These are phyloP conservation scores for Gossypium anomalum DNA, from an alignment of 345 rosid genomes.

Conservation along the genomic window DNA sequence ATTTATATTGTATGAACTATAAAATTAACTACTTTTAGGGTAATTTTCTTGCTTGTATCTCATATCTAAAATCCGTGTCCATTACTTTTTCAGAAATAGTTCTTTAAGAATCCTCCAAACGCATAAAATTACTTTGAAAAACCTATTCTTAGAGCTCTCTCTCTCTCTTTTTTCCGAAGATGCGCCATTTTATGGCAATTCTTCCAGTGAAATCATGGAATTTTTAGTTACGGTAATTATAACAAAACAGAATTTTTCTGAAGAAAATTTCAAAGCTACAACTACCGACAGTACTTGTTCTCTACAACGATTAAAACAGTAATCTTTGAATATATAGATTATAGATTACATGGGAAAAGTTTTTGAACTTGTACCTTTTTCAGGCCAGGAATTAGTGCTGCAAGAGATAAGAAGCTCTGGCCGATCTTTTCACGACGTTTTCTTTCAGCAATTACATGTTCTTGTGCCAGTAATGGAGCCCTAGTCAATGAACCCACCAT, in stretches of 20 bases:
- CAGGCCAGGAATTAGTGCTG: constrained; percentile 68
- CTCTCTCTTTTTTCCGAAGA: neutral
- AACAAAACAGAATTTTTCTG: neutral
- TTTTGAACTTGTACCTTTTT: constrained; percentile 42
- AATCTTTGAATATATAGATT: too few species aligned
- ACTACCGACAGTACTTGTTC: too few species aligned
- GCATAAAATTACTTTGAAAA: too few species aligned
- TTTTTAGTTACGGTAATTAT: neutral
- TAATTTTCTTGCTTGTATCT: too few species aligned
- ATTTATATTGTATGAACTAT: neutral
- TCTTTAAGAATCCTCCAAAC: too few species aligned
- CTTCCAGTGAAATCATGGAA: neutral
- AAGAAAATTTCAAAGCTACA: neutral
- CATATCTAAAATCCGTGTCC: too few species aligned
- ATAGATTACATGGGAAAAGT: neutral
- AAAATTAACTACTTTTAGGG: too few species aligned
- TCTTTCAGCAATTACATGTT: constrained; percentile 78
- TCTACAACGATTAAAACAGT: too few species aligned
- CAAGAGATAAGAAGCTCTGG: constrained; percentile 62
- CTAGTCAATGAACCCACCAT: constrained; percentile 27
- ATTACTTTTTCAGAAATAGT: too few species aligned
- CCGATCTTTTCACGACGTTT: constrained; percentile 71
- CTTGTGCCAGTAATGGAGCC: constrained; percentile 46
- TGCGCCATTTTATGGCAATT: neutral
- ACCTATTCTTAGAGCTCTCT: too few species aligned